Conservation (phyloP, 169 alveolate genomes). For the Eimeria necatrix region DNA sequence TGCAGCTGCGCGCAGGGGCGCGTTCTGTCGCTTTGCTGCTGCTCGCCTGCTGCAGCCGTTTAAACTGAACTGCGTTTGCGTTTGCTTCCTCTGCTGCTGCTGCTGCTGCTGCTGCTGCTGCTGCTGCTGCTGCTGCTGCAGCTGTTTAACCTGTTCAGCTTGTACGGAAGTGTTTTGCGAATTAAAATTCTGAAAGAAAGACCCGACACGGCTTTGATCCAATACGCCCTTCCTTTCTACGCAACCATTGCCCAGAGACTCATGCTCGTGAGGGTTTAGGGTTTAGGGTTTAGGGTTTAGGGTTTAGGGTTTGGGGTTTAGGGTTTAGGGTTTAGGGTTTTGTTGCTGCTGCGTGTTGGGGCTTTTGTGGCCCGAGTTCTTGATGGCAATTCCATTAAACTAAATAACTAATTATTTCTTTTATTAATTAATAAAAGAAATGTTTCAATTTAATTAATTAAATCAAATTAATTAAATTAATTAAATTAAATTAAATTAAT, state of each 20-base stretch:
- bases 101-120: not conserved
- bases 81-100: no score
- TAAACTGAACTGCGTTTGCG: no score
- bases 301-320: not conserved
- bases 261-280: slow-evolving; percentile 17
- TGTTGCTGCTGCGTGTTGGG: no score
- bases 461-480: not conserved
- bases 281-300: not conserved
- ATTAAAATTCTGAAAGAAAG: slow-evolving; percentile 86
- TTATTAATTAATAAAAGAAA: not conserved
- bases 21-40: no score
- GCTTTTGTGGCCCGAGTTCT: no score
- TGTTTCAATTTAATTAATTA: not conserved
- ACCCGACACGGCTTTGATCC: slow-evolving; percentile 87
- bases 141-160: slow-evolving; percentile 86
- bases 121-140: slow-evolving; percentile 50
- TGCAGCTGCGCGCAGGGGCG: no score
- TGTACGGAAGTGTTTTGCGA: slow-evolving; percentile 85
- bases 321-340: not conserved
- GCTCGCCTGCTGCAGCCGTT: no score
- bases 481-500: no score
- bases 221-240: slow-evolving; percentile 84
- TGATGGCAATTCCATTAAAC: no score
- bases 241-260: slow-evolving; percentile 85
- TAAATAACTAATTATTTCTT: no score